phyloP scores from a whole-genome alignment of 805 yeast genomes.

The Spathaspora arborariae region DNA sequence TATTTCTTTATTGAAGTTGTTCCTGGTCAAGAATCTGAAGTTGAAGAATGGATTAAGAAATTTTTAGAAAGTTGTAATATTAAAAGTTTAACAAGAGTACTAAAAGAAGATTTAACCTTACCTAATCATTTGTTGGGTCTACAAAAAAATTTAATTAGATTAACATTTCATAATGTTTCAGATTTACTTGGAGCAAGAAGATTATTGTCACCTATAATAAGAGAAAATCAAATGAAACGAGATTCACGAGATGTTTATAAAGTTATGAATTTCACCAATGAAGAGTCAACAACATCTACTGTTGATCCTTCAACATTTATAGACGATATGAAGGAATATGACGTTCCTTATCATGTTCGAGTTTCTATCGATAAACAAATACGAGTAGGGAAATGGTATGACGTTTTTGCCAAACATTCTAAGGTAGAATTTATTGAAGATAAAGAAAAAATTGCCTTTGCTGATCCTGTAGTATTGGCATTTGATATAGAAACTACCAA shows the following conservation, averaged over 20 bases:
- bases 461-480: conserved; percentile 95
- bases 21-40: conserved; percentile 63
- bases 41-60: conserved; percentile 78
- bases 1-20: conserved; percentile 72
- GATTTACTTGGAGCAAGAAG: conserved; percentile 77
- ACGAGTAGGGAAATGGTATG: conserved; percentile 96
- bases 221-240: conserved; percentile 57
- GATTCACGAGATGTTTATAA: conserved; percentile 67
- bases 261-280: conserved; percentile 40
- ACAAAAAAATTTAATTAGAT: conserved; percentile 56
- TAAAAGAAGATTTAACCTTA: conserved; percentile 75
- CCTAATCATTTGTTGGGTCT: conserved; percentile 87
- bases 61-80: conserved; percentile 56
- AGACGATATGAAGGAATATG: conserved; percentile 86
- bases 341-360: conserved; percentile 94
- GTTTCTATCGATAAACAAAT: conserved; percentile 88
- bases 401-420: conserved; percentile 62
- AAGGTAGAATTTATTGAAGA: conserved; percentile 54
- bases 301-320: conserved; percentile 54
- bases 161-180: conserved; percentile 68
- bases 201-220: conserved; percentile 62
- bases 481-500: conserved; percentile 98
- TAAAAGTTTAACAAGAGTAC: conserved; percentile 51
- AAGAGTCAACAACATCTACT: conserved; percentile 16
- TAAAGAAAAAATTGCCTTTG: conserved; percentile 80